Conservation (phyloP, 2,329 filamentous ascomycete genomes). For the Beauveria bassiana region DNA sequence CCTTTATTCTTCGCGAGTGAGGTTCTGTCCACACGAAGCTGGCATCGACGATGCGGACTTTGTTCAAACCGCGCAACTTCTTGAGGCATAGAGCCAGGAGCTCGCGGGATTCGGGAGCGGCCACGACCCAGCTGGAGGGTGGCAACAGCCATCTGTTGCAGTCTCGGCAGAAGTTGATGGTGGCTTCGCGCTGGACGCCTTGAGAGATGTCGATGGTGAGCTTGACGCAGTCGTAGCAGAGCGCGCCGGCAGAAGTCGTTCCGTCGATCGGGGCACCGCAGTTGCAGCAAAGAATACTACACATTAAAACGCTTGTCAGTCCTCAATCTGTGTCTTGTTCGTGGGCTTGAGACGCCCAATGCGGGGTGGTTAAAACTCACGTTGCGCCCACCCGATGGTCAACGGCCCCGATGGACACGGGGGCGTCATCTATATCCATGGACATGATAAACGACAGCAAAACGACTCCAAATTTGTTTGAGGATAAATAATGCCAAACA, state of each 20-base stretch:
- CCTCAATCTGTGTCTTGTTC: not conserved
- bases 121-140: slow-evolving; percentile 78
- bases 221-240: slow-evolving; percentile 95
- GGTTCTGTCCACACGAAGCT: slow-evolving; percentile 98
- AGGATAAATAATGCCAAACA: not conserved
- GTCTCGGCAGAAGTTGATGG: slow-evolving; percentile 84
- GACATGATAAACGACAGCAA: slow-evolving; percentile 24
- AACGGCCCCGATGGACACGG: slow-evolving; percentile 28
- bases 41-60: slow-evolving; percentile 91
- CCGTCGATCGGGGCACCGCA: slow-evolving; percentile 95
- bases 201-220: slow-evolving; percentile 87
- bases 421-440: slow-evolving; percentile 38
- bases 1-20: slow-evolving; percentile 83
- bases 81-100: slow-evolving; percentile 85
- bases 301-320: not conserved
- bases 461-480: not conserved
- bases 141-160: slow-evolving; percentile 92
- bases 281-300: slow-evolving; percentile 92
- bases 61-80: slow-evolving; percentile 77
- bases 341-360: not conserved
- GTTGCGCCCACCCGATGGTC: slow-evolving; percentile 31
- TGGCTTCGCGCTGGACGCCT: slow-evolving; percentile 85
- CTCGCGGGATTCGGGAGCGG: slow-evolving; percentile 81
- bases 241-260: slow-evolving; percentile 73
- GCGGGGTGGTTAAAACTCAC: slow-evolving; percentile 23